Evolutionary conservation across 179 eudicot species (phyloP), one percentile per base, ranked within the genome.

Genomic region (Actinidia chinensis): DNA sequence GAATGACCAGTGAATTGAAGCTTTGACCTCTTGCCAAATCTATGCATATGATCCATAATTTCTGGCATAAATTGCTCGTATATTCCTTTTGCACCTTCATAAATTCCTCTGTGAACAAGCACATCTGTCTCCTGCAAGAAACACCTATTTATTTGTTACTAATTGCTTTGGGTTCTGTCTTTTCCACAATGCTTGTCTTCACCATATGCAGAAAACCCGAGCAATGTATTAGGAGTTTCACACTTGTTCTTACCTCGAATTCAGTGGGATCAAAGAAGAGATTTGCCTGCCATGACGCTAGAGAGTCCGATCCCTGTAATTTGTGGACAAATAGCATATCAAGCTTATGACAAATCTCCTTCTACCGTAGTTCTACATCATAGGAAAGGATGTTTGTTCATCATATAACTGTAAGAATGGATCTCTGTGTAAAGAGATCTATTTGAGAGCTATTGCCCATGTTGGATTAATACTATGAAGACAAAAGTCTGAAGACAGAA

Each of bases 61-160:
- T 89, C 89, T 15, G 98, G 98, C 90, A 91, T 77, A 81, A 91
- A 86, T 77, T 95, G 99, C 79, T 89, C 84, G 14, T 87, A 93
- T 82, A 95, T 89, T 60, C 97, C 98, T 80, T 93, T 90, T 33
- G 98, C 97, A 50, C 97, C 98, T 90, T 95, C 98, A 6, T 95
- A 95, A 52, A 95, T 95, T 79, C 98, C 98, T 84, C 98, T 89
- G 60, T 95, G 99, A 81, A 95, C 99, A 22, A 89, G 85, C 76
- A 84, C 97, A 52, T 88, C 87, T 15, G 87, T 89, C 14, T 83
- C 97, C 99, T 94, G 82, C 75, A 68, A 68, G 22, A 71, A 50
- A 77, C 59, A 82, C 25, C 6, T 20, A 55, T 40, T 4, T 68
- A 8, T 77, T 55, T 5, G 2, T 43, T 6, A 23, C 18, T 56